Conservation (phyloP, 2,329 filamentous ascomycete genomes). For the Clonostachys sp. region DNA sequence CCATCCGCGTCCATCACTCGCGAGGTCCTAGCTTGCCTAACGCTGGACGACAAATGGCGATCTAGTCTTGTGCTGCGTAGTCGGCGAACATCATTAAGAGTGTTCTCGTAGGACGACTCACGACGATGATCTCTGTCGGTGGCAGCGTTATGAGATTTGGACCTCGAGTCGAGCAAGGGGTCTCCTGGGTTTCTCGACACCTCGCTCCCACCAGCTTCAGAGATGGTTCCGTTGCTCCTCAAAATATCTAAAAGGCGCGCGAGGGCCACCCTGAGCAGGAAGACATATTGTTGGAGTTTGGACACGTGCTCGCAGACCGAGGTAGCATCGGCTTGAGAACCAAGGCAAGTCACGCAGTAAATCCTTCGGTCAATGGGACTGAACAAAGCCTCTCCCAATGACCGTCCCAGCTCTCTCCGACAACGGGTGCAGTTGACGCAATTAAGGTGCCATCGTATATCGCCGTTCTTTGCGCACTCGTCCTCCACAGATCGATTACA, state of each 20-base stretch:
- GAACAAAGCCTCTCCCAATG: constrained; percentile 66
- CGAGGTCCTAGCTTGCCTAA: constrained; percentile 84
- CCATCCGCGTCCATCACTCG: constrained; percentile 71
- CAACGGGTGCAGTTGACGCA: constrained; percentile 75
- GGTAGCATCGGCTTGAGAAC: constrained; percentile 45
- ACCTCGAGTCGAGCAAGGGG: constrained; percentile 58
- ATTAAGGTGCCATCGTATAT: constrained; percentile 77
- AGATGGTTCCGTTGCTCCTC: constrained; percentile 73
- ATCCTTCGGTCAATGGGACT: constrained; percentile 63
- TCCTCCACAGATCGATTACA: constrained; percentile 92
- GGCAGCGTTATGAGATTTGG: constrained; percentile 66
- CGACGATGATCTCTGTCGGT: constrained; percentile 51
- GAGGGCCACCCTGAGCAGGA: constrained; percentile 85
- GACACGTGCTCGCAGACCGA: constrained; percentile 68
- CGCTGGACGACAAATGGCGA: constrained; percentile 88
- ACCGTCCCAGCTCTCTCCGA: constrained; percentile 60
- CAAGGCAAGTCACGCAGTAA: constrained; percentile 66
- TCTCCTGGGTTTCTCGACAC: constrained; percentile 19
- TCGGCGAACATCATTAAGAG: constrained; percentile 89
- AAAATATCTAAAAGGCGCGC: constrained; percentile 85
- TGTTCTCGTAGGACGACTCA: constrained; percentile 86
- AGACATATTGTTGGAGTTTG: constrained; percentile 90
- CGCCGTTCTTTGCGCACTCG: constrained; percentile 73
- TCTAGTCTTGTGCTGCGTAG: constrained; percentile 91
- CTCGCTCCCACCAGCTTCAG: constrained; percentile 46